Percentiles rank a stretch among this genome's conserved stretches.
These are phyloP conservation scores for Saussurea involucrata DNA, from an alignment of 129 eudicot genomes.

Conservation along the genomic window DNA sequence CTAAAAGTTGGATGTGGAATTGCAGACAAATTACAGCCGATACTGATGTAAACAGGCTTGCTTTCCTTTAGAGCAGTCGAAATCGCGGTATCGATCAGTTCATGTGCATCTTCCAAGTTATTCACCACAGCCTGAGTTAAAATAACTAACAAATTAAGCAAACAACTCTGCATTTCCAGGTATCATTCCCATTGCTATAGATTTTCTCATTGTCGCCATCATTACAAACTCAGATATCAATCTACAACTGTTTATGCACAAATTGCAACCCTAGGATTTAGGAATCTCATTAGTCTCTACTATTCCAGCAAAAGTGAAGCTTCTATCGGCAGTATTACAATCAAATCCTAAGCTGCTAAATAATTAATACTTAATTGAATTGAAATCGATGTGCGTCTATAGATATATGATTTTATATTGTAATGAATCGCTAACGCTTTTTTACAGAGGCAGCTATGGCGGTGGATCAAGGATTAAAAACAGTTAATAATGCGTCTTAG, in stretches of 20 bases:
- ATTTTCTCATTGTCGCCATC: neutral
- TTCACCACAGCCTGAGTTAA: constrained; percentile 65
- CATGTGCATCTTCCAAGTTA: constrained; percentile 78
- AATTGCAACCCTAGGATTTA: neutral
- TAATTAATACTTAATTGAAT: neutral
- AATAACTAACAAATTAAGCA: neutral
- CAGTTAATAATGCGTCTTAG: neutral
- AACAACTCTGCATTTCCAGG: neutral
- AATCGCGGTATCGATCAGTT: constrained; percentile 67
- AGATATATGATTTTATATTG: too few relatives aligned
- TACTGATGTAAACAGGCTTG: constrained; percentile 76
- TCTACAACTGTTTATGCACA: neutral
- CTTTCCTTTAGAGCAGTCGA: constrained; percentile 79
- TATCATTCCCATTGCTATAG: neutral
- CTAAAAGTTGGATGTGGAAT: constrained; percentile 69
- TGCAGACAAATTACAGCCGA: constrained; percentile 66
- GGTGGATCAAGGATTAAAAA: neutral
- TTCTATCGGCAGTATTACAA: neutral
- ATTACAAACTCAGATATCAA: neutral
- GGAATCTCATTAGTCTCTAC: neutral
- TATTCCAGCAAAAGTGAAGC: neutral
- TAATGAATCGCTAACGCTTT: neutral
- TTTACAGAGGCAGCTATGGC: neutral
- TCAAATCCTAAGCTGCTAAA: neutral
- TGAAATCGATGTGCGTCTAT: neutral